phyloP scores from a whole-genome alignment of 169 alveolate genomes.

The Plasmodium inui region DNA sequence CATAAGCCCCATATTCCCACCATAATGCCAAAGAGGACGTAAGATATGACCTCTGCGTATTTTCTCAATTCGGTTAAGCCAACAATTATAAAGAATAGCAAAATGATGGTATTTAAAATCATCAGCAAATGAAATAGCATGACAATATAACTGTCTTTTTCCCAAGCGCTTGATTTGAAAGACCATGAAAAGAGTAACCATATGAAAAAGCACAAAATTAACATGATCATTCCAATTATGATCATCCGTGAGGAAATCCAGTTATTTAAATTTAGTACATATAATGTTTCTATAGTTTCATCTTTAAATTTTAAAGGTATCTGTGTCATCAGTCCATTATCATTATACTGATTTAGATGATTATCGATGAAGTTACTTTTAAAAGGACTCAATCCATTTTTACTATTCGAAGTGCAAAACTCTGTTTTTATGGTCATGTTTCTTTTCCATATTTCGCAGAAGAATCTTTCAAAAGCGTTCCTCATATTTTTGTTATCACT shows the following conservation, averaged over 20 bases:
- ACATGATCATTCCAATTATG: constrained; percentile 54
- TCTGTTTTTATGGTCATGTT: constrained; percentile 59
- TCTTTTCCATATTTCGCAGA: constrained; percentile 61
- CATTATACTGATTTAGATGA: constrained; percentile 31
- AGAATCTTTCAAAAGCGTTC: constrained; percentile 8
- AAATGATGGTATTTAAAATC: constrained; percentile 54
- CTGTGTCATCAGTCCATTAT: constrained; percentile 54
- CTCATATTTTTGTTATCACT: background rate
- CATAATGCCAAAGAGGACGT: constrained; percentile 65
- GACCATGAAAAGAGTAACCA: constrained; percentile 76
- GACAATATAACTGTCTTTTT: constrained; percentile 30
- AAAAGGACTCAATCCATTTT: constrained; percentile 15
- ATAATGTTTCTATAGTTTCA: constrained; percentile 78
- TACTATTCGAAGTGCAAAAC: constrained; percentile 4
- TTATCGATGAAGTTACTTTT: constrained; percentile 28
- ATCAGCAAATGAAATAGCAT: constrained; percentile 72
- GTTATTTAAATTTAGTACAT: constrained; percentile 79
- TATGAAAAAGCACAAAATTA: constrained; percentile 50
- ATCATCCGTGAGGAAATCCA: constrained; percentile 72
- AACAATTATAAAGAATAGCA: constrained; percentile 42
- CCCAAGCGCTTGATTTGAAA: constrained; percentile 68
- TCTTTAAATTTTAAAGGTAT: constrained; percentile 79
- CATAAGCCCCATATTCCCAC: constrained; percentile 78
- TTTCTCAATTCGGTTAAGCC: constrained; percentile 27
- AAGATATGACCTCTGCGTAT: constrained; percentile 76